Base-by-base conservation (phyloP, 768 basidiomycete species). In the Multifurca ochricompacta region DNA sequence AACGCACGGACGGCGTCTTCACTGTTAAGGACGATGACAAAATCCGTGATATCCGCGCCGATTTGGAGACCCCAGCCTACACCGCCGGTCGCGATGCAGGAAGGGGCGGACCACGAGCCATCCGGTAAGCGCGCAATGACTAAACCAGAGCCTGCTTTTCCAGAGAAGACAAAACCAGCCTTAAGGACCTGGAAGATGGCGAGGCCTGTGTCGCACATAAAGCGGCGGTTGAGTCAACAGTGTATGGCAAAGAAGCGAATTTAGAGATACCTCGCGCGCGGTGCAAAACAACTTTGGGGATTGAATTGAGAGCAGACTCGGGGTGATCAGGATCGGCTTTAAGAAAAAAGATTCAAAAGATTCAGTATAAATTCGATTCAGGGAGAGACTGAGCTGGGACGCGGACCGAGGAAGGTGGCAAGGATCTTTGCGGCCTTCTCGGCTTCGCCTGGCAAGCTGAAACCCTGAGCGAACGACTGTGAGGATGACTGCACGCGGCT, bases 1-100 rank as follows among this genome's bases (percentile, higher is more conserved):
- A 98, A 98, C 9, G 96, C 95, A 41, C 84, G 79, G 30, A 99
- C 91, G 36, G 95, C 93, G 52, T 97, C 94, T 63, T 96, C 91
- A 60, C 84, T 88, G 75, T 97, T 97, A 64, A 98, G 85, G 35
- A 99, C 93, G 67, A 98, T 83, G 53, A 99, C 94, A 61, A 97
- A 96, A 67, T 97, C 92, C 43, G 85, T 87, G 67, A 94, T 80
- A 71, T 96, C 94, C 3, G 94, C 94, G 44, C 94, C 94, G 53
- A 95, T 91, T 70, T 98, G 95, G 39, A 94, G 82, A 30, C 91
- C 91, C 87, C 91, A 91, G 14, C 92, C 91, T 10, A 94, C 78
- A 32, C 95, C 95, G 16, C 89, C 94, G 0, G 93, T 98, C 28
- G 90, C 94, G 65, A 98, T 95, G 72, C 94, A 97, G 21, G 89